Conservation (phyloP, 257 asterid species). For the Nicotiana noctiflora region DNA sequence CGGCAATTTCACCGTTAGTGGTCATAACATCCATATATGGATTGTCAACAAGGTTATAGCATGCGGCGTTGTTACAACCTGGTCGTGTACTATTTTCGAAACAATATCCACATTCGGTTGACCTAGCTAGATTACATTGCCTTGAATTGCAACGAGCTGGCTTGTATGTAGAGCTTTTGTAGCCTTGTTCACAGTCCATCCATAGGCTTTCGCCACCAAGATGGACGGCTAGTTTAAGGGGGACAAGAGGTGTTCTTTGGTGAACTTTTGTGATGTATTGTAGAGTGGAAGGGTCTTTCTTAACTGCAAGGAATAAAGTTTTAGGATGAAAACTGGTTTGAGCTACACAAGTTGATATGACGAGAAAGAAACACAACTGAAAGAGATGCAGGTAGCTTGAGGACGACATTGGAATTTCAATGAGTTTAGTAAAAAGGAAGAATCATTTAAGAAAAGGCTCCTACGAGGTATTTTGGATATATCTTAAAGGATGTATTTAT, state of each 20-base stretch:
- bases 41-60: not conserved
- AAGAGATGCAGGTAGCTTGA: not conserved
- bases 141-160: not conserved
- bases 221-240: not conserved
- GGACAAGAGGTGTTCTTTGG: slow-evolving; percentile 9
- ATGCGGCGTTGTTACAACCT: slow-evolving; percentile 7
- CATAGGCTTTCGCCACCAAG: slow-evolving; percentile 3
- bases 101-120: not conserved
- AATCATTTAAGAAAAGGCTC: not conserved
- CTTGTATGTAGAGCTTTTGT: not conserved
- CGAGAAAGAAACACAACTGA: not conserved
- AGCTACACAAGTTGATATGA: not conserved
- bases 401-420: not conserved
- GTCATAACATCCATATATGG: not conserved
- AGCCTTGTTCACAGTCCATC: not conserved
- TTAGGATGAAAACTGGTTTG: not conserved
- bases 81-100: not conserved
- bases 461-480: not conserved
- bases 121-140: not conserved
- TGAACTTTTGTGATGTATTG: not conserved
- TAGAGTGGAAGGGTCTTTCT: not conserved
- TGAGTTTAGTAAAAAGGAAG: not conserved
- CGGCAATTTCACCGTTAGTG: not conserved
- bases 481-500: not conserved
- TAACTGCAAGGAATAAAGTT: not conserved